Evolutionary conservation across 1,139 yeast genomes (phyloP).

Genomic region (Pichia sp.): DNA sequence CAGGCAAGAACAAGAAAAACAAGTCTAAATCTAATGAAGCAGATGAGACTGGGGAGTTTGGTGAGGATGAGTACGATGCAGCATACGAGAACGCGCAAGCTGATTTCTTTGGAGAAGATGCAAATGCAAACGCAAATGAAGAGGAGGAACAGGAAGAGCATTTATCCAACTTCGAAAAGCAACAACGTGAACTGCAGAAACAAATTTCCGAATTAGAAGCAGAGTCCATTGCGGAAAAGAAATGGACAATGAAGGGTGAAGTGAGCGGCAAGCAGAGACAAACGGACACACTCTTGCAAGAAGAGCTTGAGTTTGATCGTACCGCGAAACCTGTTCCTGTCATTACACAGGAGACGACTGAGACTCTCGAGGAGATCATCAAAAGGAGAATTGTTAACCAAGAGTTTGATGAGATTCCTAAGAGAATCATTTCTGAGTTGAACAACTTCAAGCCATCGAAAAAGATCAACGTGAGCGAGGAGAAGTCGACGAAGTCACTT

Average conservation of each 20-base stretch:
- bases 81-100: conserved; percentile 53
- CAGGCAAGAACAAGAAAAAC: conserved; percentile 22
- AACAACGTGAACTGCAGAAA: conserved; percentile 65
- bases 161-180: conserved; percentile 76
- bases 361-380: conserved; percentile 80
- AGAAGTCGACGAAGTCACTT: conserved; percentile 78
- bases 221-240: conserved; percentile 84
- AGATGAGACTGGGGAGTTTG: conserved; percentile 24
- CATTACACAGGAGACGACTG: conserved; percentile 83
- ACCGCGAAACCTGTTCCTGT: conserved; percentile 85
- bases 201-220: conserved; percentile 77
- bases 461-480: conserved; percentile 66
- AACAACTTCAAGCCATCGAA: conserved; percentile 45
- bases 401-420: conserved; percentile 80
- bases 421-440: conserved; percentile 58
- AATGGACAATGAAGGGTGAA: conserved; percentile 95
- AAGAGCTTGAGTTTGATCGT: conserved; percentile 65
- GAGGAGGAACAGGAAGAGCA: conserved; percentile 26
- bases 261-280: conserved; percentile 78
- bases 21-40: conserved; percentile 11
- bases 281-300: conserved; percentile 66
- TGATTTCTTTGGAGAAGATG: conserved; percentile 51
- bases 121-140: conserved; percentile 36
- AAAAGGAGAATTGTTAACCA: conserved; percentile 67
- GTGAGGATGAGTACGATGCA: conserved; percentile 37